phyloP scores from a whole-genome alignment of 257 asterid genomes.

The Voacanga thouarsii region DNA sequence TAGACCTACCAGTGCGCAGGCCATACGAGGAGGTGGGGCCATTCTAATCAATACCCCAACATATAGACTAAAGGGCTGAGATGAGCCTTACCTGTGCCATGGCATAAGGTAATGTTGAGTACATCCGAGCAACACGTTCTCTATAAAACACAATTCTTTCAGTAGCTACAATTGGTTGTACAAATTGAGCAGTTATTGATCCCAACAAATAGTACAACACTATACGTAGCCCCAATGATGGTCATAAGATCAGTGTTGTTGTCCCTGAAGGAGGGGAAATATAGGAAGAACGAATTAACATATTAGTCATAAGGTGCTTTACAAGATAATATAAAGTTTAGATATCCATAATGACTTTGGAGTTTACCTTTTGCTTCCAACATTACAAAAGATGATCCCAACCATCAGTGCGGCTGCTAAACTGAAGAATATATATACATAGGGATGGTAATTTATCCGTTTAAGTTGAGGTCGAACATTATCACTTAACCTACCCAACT shows the following conservation, averaged over 20 bases:
- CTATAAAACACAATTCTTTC: conserved; percentile 73
- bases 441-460: too few species aligned
- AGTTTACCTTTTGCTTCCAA: conserved; percentile 55
- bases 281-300: conserved; percentile 15
- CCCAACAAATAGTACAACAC: conserved; percentile 65
- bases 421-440: too few species aligned
- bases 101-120: conserved; percentile 83
- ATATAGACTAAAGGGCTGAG: background rate
- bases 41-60: too few species aligned
- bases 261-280: conserved; percentile 31
- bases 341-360: background rate
- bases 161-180: conserved; percentile 68
- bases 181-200: conserved; percentile 69
- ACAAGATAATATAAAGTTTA: background rate
- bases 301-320: background rate
- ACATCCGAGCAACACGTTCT: conserved; percentile 81
- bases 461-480: too few species aligned
- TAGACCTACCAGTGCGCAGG: too few species aligned
- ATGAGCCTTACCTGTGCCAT: conserved; percentile 57
- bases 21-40: too few species aligned
- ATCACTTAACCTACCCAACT: too few species aligned
- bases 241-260: conserved; percentile 55
- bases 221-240: conserved; percentile 72
- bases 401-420: conserved; percentile 63
- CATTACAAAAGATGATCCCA: conserved; percentile 71